A percentile compares a stretch with the other conserved stretches of the same genome.
Conservation (phyloP, 192 early-diverging fungal species). For the Oehlia diaphana region DNA sequence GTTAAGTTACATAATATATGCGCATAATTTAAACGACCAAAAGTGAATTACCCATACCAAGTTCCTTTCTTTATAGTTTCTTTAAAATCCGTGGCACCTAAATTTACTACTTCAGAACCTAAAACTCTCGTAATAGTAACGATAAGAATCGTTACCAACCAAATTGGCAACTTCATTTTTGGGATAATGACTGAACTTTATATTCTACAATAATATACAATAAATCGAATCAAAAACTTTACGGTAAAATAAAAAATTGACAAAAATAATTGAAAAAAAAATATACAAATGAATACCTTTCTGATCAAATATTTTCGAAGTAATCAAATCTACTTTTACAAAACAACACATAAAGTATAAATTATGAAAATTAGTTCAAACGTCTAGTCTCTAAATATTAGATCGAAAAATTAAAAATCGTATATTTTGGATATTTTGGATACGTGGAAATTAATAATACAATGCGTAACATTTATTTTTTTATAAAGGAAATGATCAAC, state of each 20-base stretch:
- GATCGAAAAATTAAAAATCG: too few species aligned
- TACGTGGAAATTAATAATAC: too few species aligned
- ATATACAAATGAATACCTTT: neutral
- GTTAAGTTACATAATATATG: neutral
- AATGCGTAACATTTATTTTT: too few species aligned
- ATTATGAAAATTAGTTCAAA: too few species aligned
- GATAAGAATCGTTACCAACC: neutral
- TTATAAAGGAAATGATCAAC: too few species aligned
- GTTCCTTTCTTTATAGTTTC: neutral
- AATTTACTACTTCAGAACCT: neutral
- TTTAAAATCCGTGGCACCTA: neutral
- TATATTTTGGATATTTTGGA: too few species aligned
- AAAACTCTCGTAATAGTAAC: neutral
- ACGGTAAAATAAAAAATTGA: neutral
- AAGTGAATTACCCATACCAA: neutral
- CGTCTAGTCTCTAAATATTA: too few species aligned
- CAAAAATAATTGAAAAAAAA: neutral
- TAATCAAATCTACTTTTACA: too few species aligned
- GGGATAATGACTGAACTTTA: neutral
- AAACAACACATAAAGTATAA: too few species aligned
- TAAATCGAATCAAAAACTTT: neutral
- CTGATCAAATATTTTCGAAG: neutral
- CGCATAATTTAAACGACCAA: neutral
- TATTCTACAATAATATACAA: neutral
- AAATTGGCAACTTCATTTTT: slow-evolving; percentile 11